Conservation (phyloP, 116 monocot species). For the Trichopus zeylanicus region DNA sequence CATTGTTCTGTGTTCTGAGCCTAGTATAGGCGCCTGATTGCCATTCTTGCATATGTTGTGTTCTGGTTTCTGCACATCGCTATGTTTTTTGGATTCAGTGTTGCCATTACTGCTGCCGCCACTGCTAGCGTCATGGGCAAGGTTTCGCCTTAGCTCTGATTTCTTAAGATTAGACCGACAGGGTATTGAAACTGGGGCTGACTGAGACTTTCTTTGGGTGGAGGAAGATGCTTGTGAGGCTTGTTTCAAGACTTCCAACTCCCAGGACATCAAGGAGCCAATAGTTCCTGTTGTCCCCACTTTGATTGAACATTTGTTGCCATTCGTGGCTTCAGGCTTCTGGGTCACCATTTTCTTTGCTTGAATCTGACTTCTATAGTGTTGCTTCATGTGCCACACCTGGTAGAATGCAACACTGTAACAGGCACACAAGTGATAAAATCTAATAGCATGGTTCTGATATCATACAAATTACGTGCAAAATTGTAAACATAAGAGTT, state of each 20-base stretch:
- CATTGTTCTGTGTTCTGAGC: not conserved
- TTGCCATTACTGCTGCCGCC: conserved; percentile 3
- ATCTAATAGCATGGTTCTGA: too few species aligned
- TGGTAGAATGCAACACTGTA: too few species aligned
- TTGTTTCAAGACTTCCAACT: conserved; percentile 40
- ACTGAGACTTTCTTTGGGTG: conserved; percentile 29
- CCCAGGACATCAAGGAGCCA: conserved; percentile 57
- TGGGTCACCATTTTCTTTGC: conserved; percentile 18
- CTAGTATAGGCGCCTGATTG: conserved; percentile 23
- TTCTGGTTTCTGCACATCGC: conserved; percentile 17
- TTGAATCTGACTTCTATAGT: too few species aligned
- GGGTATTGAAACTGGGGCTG: conserved; percentile 42
- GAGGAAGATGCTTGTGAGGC: conserved; percentile 17
- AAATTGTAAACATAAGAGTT: too few species aligned
- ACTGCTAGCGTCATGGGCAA: conserved; percentile 9
- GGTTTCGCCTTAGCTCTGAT: conserved; percentile 16
- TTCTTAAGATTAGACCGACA: conserved; percentile 35
- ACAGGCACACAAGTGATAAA: too few species aligned
- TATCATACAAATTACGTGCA: too few species aligned
- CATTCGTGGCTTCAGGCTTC: conserved; percentile 7
- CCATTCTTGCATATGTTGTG: conserved; percentile 5
- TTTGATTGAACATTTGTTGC: conserved; percentile 25
- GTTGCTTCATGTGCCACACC: too few species aligned
- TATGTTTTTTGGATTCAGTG: not conserved
- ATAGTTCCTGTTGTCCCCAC: conserved; percentile 63